Evolutionary conservation across 306 rosid genomes (phyloP).

Genomic region (Sophora flavescens): DNA sequence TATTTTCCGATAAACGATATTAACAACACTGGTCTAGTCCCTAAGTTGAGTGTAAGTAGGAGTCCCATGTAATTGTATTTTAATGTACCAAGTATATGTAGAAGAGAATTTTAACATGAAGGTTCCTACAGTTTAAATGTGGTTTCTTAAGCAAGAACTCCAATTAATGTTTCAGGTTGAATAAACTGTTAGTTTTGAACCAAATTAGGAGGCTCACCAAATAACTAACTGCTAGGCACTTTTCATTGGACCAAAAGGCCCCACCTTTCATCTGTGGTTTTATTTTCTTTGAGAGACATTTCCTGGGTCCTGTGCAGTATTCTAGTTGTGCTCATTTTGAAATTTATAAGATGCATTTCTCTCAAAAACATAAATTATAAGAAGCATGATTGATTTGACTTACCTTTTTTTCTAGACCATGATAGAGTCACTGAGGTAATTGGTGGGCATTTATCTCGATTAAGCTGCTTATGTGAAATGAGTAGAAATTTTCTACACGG

Average conservation of each 20-base stretch:
- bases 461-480: not conserved
- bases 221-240: slow-evolving; percentile 12
- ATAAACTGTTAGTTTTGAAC: not conserved
- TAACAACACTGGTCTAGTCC: too few species aligned
- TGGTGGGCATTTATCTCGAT: slow-evolving; percentile 20
- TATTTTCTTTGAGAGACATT: not conserved
- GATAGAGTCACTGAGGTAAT: not conserved
- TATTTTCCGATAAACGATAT: too few species aligned
- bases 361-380: too few species aligned
- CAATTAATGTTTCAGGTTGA: not conserved
- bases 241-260: slow-evolving; percentile 1
- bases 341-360: not conserved
- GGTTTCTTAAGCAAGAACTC: slow-evolving; percentile 16
- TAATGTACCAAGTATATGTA: not conserved
- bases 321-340: slow-evolving; percentile 29
- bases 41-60: not conserved
- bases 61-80: not conserved
- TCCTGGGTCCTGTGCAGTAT: not conserved
- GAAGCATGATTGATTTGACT: not conserved
- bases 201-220: not conserved
- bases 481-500: too few species aligned
- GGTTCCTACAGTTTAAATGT: not conserved
- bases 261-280: slow-evolving; percentile 9
- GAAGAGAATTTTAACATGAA: not conserved
- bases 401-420: not conserved